Percentiles rank a stretch among this genome's conserved stretches.
Evolutionary conservation across 2,329 filamentous ascomycete genomes (phyloP).

Genomic region (Trichoderma sp.): DNA sequence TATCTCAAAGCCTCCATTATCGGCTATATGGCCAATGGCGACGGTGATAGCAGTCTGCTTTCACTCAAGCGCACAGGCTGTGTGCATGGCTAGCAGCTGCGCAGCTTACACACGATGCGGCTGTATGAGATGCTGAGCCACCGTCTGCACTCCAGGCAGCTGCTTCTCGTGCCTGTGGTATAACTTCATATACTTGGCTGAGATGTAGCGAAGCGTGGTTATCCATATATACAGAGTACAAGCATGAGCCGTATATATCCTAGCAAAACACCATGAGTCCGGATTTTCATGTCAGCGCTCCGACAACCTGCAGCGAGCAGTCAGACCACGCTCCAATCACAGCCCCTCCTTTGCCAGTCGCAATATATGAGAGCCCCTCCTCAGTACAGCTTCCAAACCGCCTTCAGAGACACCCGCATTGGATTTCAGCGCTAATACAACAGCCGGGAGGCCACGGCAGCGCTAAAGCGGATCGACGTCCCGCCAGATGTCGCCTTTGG

Average conservation of each 20-base stretch:
- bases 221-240: neutral
- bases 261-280: neutral
- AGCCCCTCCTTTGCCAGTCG: neutral
- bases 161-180: neutral
- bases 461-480: constrained; percentile 23
- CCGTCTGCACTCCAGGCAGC: neutral
- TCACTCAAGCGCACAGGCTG: neutral
- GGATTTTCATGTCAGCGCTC: neutral
- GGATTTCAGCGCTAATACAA: constrained; percentile 2
- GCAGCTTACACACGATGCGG: neutral
- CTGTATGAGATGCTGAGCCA: neutral
- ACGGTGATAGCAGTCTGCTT: neutral
- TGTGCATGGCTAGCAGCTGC: neutral
- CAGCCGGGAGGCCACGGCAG: constrained; percentile 19
- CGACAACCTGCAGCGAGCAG: constrained; percentile 1
- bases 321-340: neutral
- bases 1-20: neutral
- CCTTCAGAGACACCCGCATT: constrained; percentile 5
- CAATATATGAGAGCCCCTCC: neutral
- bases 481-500: neutral
- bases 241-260: neutral
- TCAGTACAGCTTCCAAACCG: neutral
- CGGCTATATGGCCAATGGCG: neutral
- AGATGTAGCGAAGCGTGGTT: neutral
- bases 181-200: neutral